Conservation (phyloP, 139 green algal species). For the Coelastrella sp. region DNA sequence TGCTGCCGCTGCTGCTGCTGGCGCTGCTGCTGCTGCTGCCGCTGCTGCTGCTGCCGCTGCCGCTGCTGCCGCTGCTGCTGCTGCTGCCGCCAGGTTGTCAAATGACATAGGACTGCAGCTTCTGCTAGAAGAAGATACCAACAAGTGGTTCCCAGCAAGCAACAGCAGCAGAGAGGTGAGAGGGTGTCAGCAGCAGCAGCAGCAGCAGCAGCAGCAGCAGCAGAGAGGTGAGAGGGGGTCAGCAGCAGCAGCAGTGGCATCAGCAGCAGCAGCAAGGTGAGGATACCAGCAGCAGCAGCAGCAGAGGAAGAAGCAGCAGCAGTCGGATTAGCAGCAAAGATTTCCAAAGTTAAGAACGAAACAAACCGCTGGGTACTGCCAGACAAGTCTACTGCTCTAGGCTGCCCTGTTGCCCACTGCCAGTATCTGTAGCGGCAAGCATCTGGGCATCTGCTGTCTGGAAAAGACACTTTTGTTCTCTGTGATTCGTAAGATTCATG, state of each 20-base stretch:
- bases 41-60: not conserved
- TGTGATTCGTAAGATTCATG: no score
- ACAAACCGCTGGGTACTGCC: not conserved
- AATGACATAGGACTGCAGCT: constrained; percentile 77
- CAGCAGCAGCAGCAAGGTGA: constrained; percentile 59
- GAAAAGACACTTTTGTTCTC: no score
- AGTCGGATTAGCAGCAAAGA: not conserved
- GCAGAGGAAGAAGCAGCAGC: not conserved
- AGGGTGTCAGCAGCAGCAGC: not conserved
- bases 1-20: not conserved
- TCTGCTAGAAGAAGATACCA: constrained; percentile 73
- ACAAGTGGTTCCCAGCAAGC: constrained; percentile 86
- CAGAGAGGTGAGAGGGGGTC: no score
- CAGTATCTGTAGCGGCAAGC: no score
- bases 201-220: not conserved
- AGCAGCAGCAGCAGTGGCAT: constrained; percentile 65
- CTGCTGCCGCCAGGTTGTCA: constrained; percentile 62
- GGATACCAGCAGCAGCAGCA: constrained; percentile 75
- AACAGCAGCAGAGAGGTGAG: constrained; percentile 83
- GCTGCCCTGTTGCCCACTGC: no score
- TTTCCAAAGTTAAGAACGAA: not conserved
- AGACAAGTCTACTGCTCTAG: no score
- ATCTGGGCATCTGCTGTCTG: no score
- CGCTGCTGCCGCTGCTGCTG: constrained; percentile 11
- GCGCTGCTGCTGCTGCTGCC: not conserved